Percentiles rank a stretch among this genome's conserved stretches.
These are phyloP conservation scores for Ordospora colligata DNA, from an alignment of 371 early-diverging fungal species.

Conservation along the genomic window DNA sequence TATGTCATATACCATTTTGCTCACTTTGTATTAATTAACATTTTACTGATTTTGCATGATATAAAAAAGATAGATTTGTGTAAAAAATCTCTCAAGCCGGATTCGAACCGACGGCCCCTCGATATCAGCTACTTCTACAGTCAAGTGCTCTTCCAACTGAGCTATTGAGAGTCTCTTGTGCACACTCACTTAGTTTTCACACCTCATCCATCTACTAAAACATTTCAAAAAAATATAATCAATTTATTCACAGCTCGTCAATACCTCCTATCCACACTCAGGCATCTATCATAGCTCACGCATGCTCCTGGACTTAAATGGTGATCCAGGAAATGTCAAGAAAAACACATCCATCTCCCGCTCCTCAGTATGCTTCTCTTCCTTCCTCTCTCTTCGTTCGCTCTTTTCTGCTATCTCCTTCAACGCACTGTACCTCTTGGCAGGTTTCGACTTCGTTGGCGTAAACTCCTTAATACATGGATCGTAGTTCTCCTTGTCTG, in stretches of 20 bases:
- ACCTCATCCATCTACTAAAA: too few relatives aligned
- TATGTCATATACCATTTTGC: too few relatives aligned
- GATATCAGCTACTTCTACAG: constrained; percentile 60
- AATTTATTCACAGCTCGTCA: background rate
- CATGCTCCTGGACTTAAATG: constrained; percentile 1
- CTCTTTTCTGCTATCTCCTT: constrained; percentile 20
- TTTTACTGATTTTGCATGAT: too few relatives aligned
- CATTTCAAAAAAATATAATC: background rate
- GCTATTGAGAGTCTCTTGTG: constrained; percentile 56
- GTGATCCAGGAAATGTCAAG: background rate
- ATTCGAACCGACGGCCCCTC: constrained; percentile 61
- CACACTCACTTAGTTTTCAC: background rate
- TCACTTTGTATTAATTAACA: too few relatives aligned
- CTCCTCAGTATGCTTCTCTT: background rate
- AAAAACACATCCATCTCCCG: constrained; percentile 19
- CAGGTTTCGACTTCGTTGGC: background rate
- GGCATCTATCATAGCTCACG: background rate
- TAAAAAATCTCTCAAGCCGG: constrained; percentile 61
- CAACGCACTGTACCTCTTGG: constrained; percentile 5
- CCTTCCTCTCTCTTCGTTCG: background rate
- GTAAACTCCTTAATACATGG: constrained; percentile 17
- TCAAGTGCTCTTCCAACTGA: constrained; percentile 61
- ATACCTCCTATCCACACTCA: too few relatives aligned
- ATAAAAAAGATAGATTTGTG: too few relatives aligned
- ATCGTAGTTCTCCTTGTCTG: constrained; percentile 31